Conservation (phyloP, 495 filamentous ascomycete species). For the Pyrenopolyporus hunteri region DNA sequence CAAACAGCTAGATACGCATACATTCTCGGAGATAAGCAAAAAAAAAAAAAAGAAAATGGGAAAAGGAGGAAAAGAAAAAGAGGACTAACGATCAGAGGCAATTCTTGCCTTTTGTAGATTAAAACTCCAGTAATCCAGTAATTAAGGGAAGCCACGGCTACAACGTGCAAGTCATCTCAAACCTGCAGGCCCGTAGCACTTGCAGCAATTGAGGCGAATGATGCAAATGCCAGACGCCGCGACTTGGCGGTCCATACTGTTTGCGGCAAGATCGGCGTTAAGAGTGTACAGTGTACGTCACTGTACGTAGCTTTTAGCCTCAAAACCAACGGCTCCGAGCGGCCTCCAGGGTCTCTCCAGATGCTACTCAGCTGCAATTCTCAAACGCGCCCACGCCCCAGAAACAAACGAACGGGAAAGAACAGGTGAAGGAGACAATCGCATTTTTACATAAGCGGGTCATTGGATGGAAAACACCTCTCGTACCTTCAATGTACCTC, state of each 20-base stretch:
- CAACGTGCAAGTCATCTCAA: constrained; percentile 6
- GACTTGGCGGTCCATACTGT: constrained; percentile 23
- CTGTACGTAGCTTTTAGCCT: constrained; percentile 20
- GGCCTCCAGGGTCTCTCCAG: constrained; percentile 18
- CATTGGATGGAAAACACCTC: too few relatives aligned
- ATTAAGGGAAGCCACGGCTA: neutral
- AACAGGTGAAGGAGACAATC: neutral
- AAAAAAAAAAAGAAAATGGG: too few relatives aligned
- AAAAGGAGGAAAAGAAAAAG: too few relatives aligned
- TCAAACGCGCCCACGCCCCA: constrained; percentile 31
- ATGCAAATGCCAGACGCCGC: constrained; percentile 21
- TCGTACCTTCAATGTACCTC: too few relatives aligned
- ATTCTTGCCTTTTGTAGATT: constrained; percentile 1
- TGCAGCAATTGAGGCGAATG: constrained; percentile 17
- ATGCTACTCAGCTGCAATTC: constrained; percentile 24
- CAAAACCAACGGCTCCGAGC: constrained; percentile 4
- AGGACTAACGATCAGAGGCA: constrained; percentile 15
- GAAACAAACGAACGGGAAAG: constrained; percentile 9
- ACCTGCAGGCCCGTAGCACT: constrained; percentile 12
- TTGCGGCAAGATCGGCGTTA: constrained; percentile 15
- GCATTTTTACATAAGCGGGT: too few relatives aligned
- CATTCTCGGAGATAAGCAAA: constrained; percentile 15
- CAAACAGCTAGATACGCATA: neutral
- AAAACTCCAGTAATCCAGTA: too few relatives aligned
- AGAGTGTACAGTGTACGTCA: constrained; percentile 16